Percentiles rank a stretch among this genome's conserved stretches.
Evolutionary conservation across 2,329 filamentous ascomycete species (phyloP).

Genomic region (Fusarium sp.): DNA sequence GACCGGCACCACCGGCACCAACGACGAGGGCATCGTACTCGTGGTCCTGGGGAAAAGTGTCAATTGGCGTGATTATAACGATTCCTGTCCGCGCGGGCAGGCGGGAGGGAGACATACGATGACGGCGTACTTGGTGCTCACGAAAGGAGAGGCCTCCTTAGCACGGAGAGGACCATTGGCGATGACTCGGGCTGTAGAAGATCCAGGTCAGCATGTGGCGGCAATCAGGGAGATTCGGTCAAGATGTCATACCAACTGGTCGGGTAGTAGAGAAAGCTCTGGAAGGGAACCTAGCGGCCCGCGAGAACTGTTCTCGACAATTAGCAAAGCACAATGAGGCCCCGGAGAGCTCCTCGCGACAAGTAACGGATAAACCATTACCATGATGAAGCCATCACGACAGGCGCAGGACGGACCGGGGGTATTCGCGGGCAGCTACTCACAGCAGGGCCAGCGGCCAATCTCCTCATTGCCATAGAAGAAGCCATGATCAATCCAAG

Average conservation of each 20-base stretch:
- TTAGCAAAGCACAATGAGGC: conserved; percentile 36
- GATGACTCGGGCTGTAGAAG: conserved; percentile 79
- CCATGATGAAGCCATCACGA: conserved; percentile 30
- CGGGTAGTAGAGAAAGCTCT: conserved; percentile 90
- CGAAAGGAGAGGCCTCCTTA: conserved; percentile 89
- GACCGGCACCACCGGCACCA: conserved; percentile 83
- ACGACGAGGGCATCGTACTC: conserved; percentile 98
- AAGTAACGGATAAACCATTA: background rate
- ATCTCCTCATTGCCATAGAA: conserved; percentile 73
- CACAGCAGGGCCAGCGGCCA: conserved; percentile 68
- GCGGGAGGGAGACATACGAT: conserved; percentile 72
- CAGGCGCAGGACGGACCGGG: conserved; percentile 26
- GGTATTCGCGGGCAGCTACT: conserved; percentile 48
- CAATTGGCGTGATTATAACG: conserved; percentile 33
- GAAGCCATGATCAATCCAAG: conserved; percentile 64
- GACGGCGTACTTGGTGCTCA: conserved; percentile 92
- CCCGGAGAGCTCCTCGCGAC: conserved; percentile 22
- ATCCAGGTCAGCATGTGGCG: conserved; percentile 29
- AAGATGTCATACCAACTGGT: conserved; percentile 73
- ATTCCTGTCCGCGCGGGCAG: background rate
- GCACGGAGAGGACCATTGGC: conserved; percentile 87
- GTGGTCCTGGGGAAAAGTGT: conserved; percentile 76
- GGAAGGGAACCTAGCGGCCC: conserved; percentile 71
- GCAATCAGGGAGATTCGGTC: conserved; percentile 7
- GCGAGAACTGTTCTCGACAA: conserved; percentile 66